phyloP scores from a whole-genome alignment of 2,329 filamentous ascomycete species.

The Claviceps fusiformis region DNA sequence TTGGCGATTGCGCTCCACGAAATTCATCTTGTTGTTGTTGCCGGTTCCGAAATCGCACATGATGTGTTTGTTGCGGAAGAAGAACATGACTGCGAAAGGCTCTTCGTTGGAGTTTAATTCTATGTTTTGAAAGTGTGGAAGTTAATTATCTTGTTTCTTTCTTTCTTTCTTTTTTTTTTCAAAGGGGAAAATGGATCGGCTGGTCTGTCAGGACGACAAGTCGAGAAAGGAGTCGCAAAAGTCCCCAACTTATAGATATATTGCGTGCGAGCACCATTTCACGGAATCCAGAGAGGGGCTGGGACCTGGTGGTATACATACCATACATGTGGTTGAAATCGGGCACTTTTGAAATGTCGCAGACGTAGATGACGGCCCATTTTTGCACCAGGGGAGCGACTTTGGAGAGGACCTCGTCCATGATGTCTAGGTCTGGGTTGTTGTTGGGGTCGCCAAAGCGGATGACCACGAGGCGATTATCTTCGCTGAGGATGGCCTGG shows the following conservation, averaged over 20 bases:
- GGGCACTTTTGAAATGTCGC: constrained; percentile 80
- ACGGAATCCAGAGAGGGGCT: no score
- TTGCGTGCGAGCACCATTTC: no score
- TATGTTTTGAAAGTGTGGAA: neutral
- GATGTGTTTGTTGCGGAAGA: constrained; percentile 98
- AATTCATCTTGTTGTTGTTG: constrained; percentile 98
- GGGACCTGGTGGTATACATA: constrained; percentile 15
- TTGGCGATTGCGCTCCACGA: constrained; percentile 89
- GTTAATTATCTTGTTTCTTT: neutral
- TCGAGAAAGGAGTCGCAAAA: no score
- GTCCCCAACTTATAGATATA: no score
- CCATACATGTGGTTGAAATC: constrained; percentile 95
- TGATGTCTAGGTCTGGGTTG: constrained; percentile 64
- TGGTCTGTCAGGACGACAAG: no score
- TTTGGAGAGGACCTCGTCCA: constrained; percentile 87
- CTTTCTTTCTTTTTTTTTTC: neutral
- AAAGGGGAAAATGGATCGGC: no score
- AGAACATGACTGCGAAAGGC: constrained; percentile 88
- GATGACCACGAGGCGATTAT: constrained; percentile 86
- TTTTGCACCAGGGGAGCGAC: constrained; percentile 91
- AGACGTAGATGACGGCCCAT: constrained; percentile 84
- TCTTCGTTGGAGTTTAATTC: constrained; percentile 29
- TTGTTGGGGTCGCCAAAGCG: constrained; percentile 57
- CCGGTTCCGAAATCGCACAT: constrained; percentile 97
- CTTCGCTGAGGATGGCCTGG: constrained; percentile 78